Evolutionary conservation across 441 rosid genomes (phyloP).

Genomic region (Capsella rubella): DNA sequence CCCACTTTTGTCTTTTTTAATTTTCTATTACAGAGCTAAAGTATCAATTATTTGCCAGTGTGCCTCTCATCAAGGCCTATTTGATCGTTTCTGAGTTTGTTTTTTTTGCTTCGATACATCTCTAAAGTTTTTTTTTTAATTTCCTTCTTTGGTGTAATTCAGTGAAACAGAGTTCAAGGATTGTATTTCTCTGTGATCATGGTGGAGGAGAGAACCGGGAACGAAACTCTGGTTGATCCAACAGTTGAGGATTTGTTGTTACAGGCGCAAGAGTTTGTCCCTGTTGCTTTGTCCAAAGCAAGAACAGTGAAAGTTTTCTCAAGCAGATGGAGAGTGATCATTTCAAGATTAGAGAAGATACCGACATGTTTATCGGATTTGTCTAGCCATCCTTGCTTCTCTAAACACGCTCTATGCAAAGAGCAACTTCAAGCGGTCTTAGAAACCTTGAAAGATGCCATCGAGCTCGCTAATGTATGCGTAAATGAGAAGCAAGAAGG

Average conservation of each 20-base stretch:
- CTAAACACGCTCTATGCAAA: constrained; percentile 79
- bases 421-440: constrained; percentile 84
- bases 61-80: constrained; percentile 36
- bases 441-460: constrained; percentile 60
- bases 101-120: not conserved
- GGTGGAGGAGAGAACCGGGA: constrained; percentile 60
- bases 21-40: constrained; percentile 26
- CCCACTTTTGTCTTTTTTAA: constrained; percentile 5
- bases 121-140: not conserved
- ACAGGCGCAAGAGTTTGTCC: constrained; percentile 73
- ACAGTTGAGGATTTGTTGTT: constrained; percentile 79
- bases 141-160: constrained; percentile 42
- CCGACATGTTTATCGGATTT: constrained; percentile 78
- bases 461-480: constrained; percentile 68
- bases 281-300: constrained; percentile 63
- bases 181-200: constrained; percentile 52
- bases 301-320: constrained; percentile 72
- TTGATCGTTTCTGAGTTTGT: constrained; percentile 26
- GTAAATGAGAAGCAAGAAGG: constrained; percentile 75
- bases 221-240: constrained; percentile 43
- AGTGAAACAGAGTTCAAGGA: constrained; percentile 41
- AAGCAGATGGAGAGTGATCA: constrained; percentile 85
- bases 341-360: constrained; percentile 78
- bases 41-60: constrained; percentile 6
- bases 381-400: constrained; percentile 92